These are phyloP conservation scores for Hamamelis virginiana DNA, from an alignment of 164 flowering plant genomes.

Conservation along the genomic window DNA sequence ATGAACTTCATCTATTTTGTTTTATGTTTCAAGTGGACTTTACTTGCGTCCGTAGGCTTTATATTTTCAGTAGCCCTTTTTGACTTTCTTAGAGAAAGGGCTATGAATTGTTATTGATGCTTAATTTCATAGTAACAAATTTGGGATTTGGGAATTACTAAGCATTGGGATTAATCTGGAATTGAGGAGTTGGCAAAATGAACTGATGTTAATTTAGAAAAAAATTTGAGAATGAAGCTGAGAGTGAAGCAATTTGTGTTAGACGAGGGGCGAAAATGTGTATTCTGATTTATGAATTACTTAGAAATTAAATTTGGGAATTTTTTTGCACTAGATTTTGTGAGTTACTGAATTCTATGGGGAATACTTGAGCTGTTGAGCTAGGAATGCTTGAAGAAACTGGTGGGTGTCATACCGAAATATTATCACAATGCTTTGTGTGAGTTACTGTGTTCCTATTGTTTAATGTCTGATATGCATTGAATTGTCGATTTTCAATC, in stretches of 20 bases:
- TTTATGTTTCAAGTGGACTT: neutral
- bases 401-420: neutral
- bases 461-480: neutral
- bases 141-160: neutral
- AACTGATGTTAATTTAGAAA: too few relatives aligned
- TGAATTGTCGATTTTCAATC: neutral
- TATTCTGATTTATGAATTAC: too few relatives aligned
- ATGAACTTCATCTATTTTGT: too few relatives aligned
- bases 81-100: neutral
- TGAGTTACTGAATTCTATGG: too few relatives aligned
- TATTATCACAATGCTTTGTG: neutral
- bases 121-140: neutral
- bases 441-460: neutral
- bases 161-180: neutral
- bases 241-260: too few relatives aligned
- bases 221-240: too few relatives aligned
- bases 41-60: neutral
- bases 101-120: neutral
- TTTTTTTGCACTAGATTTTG: too few relatives aligned
- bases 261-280: too few relatives aligned
- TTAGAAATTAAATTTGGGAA: too few relatives aligned
- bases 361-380: too few relatives aligned
- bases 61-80: neutral
- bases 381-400: neutral
- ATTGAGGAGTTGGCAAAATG: too few relatives aligned